phyloP scores from a whole-genome alignment of 176 grass and related monocot genomes.

The Echinochloa phyllopogon region DNA sequence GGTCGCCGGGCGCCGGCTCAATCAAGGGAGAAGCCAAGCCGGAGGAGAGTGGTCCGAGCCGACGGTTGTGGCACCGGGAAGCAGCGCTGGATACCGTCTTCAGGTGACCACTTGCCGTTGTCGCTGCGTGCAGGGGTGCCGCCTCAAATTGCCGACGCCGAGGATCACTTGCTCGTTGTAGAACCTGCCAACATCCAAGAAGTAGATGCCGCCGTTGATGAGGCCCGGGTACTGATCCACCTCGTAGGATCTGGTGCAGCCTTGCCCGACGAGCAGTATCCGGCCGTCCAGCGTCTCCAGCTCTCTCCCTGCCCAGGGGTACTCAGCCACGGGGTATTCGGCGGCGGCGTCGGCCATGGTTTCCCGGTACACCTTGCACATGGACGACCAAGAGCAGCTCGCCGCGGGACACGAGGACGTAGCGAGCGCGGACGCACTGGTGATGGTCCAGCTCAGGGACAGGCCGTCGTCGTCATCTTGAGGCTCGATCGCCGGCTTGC shows the following conservation, averaged over 20 bases:
- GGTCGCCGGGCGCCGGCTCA: background rate
- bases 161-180: background rate
- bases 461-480: background rate
- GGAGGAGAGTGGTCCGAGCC: background rate
- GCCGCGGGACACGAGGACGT: background rate
- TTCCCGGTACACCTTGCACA: background rate
- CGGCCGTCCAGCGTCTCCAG: background rate
- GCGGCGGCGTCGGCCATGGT: background rate
- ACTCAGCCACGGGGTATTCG: background rate
- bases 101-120: background rate
- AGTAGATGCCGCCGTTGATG: background rate
- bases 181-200: background rate
- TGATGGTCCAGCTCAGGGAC: too few species aligned
- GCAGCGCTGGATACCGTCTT: background rate
- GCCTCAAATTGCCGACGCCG: background rate
- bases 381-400: background rate
- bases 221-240: background rate
- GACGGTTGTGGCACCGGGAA: background rate
- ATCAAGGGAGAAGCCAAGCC: background rate
- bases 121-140: background rate
- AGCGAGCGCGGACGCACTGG: background rate
- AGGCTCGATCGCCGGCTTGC: background rate
- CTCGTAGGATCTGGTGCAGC: conserved; percentile 2
- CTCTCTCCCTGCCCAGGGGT: background rate
- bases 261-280: background rate